phyloP scores from a whole-genome alignment of 495 filamentous ascomycete genomes.

The Pseudevernia furfuracea region DNA sequence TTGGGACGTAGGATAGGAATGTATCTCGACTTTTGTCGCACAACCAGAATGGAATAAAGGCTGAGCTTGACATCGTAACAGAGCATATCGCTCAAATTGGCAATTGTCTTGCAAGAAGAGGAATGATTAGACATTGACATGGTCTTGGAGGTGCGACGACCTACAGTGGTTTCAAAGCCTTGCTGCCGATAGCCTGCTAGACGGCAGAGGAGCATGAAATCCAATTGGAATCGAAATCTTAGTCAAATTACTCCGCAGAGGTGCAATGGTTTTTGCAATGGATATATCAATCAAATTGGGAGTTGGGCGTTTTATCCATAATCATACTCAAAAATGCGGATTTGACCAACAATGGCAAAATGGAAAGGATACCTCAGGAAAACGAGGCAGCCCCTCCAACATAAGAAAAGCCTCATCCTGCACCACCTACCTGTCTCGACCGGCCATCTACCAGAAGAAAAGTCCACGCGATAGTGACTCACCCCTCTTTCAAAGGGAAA shows the following conservation, averaged over 20 bases:
- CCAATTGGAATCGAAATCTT: neutral
- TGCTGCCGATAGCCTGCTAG: conserved; percentile 10
- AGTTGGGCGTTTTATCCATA: conserved; percentile 3
- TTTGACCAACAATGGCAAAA: conserved; percentile 1
- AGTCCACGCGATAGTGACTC: conserved; percentile 23
- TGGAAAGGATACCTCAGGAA: conserved; percentile 23
- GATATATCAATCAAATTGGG: conserved; percentile 10
- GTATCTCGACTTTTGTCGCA: conserved; percentile 38
- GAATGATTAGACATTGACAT: conserved; percentile 11
- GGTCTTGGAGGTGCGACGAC: conserved; percentile 5
- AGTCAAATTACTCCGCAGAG: neutral
- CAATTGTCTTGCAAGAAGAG: conserved; percentile 8
- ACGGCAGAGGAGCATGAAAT: neutral
- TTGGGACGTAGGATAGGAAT: conserved; percentile 35
- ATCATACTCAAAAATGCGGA: neutral
- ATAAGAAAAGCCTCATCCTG: conserved; percentile 18
- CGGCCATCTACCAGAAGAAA: conserved; percentile 6
- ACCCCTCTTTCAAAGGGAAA: conserved; percentile 13
- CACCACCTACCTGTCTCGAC: conserved; percentile 8
- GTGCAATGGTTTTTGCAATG: conserved; percentile 1
- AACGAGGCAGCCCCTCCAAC: conserved; percentile 22
- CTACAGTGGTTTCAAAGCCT: conserved; percentile 10
- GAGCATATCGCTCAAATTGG: conserved; percentile 16
- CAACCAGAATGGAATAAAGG: conserved; percentile 45
- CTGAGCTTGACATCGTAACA: conserved; percentile 28